A percentile compares a stretch with the other conserved stretches of the same genome.
Evolutionary conservation across 305 asterid species (phyloP).

Genomic region (Fraxinus nigra): DNA sequence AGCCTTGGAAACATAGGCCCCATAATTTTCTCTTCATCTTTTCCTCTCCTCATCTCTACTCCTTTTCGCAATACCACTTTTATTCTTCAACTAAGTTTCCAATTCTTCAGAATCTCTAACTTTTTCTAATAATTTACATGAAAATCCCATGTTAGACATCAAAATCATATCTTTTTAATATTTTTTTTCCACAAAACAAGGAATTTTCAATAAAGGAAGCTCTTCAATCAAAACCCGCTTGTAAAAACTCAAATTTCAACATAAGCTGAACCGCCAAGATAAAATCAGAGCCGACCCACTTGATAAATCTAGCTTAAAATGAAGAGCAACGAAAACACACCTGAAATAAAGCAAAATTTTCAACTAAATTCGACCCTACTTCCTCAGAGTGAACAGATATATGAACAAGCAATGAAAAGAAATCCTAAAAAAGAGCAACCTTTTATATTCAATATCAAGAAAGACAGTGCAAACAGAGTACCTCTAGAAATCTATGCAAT

Average conservation of each 20-base stretch:
- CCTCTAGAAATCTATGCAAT: slow-evolving; percentile 28
- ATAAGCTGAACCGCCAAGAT: neutral
- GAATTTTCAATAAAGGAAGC: slow-evolving; percentile 14
- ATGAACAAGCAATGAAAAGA: neutral
- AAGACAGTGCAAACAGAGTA: slow-evolving; percentile 10
- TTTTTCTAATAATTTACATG: slow-evolving; percentile 15
- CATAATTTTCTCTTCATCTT: slow-evolving; percentile 64
- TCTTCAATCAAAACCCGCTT: slow-evolving; percentile 15
- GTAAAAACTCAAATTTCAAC: neutral
- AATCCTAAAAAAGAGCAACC: neutral
- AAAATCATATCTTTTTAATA: slow-evolving; percentile 24
- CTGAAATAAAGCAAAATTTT: neutral
- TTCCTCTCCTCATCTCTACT: slow-evolving; percentile 46
- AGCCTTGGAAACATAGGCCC: slow-evolving; percentile 97
- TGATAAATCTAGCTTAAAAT: neutral
- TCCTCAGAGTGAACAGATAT: slow-evolving; percentile 5
- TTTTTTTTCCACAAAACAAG: neutral
- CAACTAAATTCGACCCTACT: slow-evolving; percentile 12
- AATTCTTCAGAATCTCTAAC: slow-evolving; percentile 6
- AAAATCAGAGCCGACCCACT: neutral
- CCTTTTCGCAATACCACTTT: neutral
- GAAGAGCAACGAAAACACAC: slow-evolving; percentile 17
- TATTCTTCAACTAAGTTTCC: slow-evolving; percentile 11
- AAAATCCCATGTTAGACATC: slow-evolving; percentile 10
- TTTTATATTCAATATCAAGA: neutral